These are phyloP conservation scores for Barnettozyma botsteinii DNA, from an alignment of 805 yeast genomes.

Conservation along the genomic window DNA sequence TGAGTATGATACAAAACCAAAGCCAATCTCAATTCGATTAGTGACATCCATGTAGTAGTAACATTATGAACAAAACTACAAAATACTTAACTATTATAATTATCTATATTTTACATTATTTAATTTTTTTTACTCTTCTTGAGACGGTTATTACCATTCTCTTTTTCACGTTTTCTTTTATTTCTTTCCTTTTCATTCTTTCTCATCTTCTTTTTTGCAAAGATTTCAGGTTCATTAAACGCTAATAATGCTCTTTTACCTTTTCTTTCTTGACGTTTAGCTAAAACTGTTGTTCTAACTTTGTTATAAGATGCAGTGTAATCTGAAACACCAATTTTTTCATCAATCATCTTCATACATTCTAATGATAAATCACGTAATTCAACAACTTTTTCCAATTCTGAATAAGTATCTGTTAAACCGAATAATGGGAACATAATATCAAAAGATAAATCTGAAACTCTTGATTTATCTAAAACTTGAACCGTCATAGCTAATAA, in stretches of 20 bases:
- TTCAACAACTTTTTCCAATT: conserved; percentile 43
- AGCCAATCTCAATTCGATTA: no score
- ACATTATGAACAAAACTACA: no score
- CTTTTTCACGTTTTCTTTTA: conserved; percentile 68
- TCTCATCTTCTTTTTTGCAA: conserved; percentile 72
- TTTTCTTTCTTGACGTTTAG: conserved; percentile 69
- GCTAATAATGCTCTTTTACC: conserved; percentile 72
- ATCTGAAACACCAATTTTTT: conserved; percentile 63
- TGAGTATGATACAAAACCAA: no score
- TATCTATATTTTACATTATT: no score
- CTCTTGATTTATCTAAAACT: conserved; percentile 37
- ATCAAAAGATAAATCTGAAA: conserved; percentile 39
- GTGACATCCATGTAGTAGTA: no score
- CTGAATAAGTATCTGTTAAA: conserved; percentile 41
- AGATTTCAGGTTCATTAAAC: conserved; percentile 69
- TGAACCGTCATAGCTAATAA: conserved; percentile 60
- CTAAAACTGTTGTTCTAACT: conserved; percentile 55
- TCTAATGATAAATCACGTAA: conserved; percentile 51
- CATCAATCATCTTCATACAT: conserved; percentile 61
- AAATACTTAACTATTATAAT: no score
- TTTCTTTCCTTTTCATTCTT: conserved; percentile 74
- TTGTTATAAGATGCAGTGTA: conserved; percentile 56
- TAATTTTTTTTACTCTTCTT: conserved; percentile 43
- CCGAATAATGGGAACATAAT: conserved; percentile 50
- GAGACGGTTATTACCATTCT: conserved; percentile 67